Percentiles rank a stretch among this genome's conserved stretches.
These are phyloP conservation scores for Cyberlindnera euphorbiiphila DNA, from an alignment of 805 yeast genomes.

Conservation along the genomic window DNA sequence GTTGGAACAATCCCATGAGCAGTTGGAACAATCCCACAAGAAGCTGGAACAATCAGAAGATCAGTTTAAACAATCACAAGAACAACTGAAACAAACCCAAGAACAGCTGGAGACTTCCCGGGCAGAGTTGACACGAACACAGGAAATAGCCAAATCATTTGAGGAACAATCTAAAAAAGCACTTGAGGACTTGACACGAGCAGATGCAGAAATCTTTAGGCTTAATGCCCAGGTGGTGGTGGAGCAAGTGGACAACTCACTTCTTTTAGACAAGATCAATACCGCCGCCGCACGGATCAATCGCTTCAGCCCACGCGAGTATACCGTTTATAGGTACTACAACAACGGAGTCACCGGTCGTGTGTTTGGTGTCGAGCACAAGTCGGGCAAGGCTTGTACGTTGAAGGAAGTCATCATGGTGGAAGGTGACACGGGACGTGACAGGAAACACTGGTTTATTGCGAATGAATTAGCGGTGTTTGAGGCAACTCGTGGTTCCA, in stretches of 20 bases:
- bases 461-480: not conserved
- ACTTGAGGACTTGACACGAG: not conserved
- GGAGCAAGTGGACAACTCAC: not conserved
- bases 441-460: not conserved
- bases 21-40: too few relatives aligned
- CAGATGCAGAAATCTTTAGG: not conserved
- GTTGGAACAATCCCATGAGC: too few relatives aligned
- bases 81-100: too few relatives aligned
- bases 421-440: constrained; percentile 1
- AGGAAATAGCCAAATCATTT: too few relatives aligned
- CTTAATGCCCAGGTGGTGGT: constrained; percentile 3
- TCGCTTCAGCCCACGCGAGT: constrained; percentile 8
- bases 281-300: too few relatives aligned
- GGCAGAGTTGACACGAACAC: too few relatives aligned
- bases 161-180: not conserved
- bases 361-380: constrained; percentile 10
- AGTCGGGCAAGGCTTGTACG: constrained; percentile 1
- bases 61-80: too few relatives aligned
- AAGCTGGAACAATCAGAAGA: too few relatives aligned
- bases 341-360: constrained; percentile 4
- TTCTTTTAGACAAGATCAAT: not conserved
- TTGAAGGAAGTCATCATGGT: constrained; percentile 8
- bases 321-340: not conserved
- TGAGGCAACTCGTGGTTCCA: too few relatives aligned
- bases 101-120: too few relatives aligned